A percentile compares a stretch with the other conserved stretches of the same genome.
Conservation (phyloP, 768 basidiomycete species). For the Amanita rimosa region DNA sequence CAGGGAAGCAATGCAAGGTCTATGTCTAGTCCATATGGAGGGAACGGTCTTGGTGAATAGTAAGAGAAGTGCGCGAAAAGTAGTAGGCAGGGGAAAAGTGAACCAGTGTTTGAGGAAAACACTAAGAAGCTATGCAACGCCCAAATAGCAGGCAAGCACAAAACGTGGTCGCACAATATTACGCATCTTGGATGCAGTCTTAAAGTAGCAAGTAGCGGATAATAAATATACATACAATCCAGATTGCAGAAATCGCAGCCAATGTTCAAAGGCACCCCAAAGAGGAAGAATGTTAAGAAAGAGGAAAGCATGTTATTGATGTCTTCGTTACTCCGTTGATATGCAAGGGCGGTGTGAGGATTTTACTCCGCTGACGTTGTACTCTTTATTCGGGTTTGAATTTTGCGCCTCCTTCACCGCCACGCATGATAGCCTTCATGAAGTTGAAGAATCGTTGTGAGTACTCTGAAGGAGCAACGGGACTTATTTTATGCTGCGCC, state of each 20-base stretch:
- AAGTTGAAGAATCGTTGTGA: slow-evolving; percentile 81
- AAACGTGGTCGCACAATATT: background rate
- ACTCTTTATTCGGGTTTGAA: slow-evolving; percentile 24
- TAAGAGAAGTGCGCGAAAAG: background rate
- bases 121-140: background rate
- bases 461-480: slow-evolving; percentile 82
- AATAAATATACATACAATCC: background rate
- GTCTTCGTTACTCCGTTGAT: background rate
- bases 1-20: background rate
- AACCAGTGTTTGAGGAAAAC: background rate
- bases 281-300: background rate
- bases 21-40: background rate
- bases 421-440: slow-evolving; percentile 78
- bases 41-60: background rate
- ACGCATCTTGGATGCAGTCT: background rate
- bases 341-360: background rate
- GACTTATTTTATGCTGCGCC: slow-evolving; percentile 84
- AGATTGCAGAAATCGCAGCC: background rate
- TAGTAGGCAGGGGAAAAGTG: too few species aligned
- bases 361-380: background rate
- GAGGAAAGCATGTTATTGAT: background rate
- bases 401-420: slow-evolving; percentile 52
- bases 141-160: background rate
- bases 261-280: background rate
- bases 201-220: background rate